Evolutionary conservation across 164 flowering plant genomes (phyloP).

Genomic region (Paratinospora sagittata): DNA sequence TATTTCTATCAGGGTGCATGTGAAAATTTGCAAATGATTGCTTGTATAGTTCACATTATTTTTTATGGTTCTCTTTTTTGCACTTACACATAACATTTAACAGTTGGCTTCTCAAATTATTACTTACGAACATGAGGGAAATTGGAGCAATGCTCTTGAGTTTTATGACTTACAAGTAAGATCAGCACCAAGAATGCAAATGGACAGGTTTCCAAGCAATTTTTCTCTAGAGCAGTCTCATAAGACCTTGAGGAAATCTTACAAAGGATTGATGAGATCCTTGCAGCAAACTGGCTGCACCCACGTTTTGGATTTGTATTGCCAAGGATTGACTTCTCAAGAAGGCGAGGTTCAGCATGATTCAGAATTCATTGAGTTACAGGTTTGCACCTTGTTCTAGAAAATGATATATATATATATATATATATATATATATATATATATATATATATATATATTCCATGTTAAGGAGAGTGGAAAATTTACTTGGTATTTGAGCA

Average conservation of each 20-base stretch:
- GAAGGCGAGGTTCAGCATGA: conserved; percentile 64
- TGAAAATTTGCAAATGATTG: neutral
- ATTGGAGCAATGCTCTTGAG: conserved; percentile 95
- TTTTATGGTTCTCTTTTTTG: conserved; percentile 5
- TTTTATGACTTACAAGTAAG: conserved; percentile 85
- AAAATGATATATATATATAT: neutral
- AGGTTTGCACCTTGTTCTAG: conserved; percentile 42
- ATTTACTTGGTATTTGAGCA: no score
- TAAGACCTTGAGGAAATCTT: conserved; percentile 38
- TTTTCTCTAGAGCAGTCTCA: conserved; percentile 21
- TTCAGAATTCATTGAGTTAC: conserved; percentile 73
- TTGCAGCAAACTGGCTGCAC: conserved; percentile 89
- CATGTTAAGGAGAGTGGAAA: no score
- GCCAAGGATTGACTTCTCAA: conserved; percentile 78
- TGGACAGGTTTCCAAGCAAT: conserved; percentile 18
- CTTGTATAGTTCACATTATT: neutral
- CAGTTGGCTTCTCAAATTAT: conserved; percentile 76
- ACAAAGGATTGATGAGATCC: conserved; percentile 79
- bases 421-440: no score
- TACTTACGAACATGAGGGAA: conserved; percentile 93
- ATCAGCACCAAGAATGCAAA: conserved; percentile 31
- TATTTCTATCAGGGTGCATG: neutral
- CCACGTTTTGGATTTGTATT: conserved; percentile 76
- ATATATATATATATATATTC: neutral
- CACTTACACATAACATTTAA: neutral